These are phyloP conservation scores for Lipomyces spencermartinsiae DNA, from an alignment of 805 yeast genomes.

Conservation along the genomic window DNA sequence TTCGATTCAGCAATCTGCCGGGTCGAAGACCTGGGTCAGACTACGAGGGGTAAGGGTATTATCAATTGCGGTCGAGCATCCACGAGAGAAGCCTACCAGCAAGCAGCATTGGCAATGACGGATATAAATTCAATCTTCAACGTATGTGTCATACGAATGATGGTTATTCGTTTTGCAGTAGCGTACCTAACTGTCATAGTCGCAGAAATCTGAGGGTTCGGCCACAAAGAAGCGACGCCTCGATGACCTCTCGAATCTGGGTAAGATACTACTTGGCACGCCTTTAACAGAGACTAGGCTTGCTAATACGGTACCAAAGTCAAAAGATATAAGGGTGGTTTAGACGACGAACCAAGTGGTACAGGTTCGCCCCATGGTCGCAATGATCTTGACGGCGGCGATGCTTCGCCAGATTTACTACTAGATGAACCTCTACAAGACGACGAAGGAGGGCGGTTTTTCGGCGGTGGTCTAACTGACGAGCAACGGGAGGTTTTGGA, in stretches of 20 bases:
- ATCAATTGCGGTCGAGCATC: too few relatives aligned
- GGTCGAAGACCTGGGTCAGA: too few relatives aligned
- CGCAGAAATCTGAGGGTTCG: neutral
- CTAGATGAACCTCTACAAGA: slow-evolving; percentile 20
- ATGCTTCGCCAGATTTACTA: neutral
- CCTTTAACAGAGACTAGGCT: neutral
- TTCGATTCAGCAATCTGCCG: too few relatives aligned
- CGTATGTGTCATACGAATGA: slow-evolving; percentile 11
- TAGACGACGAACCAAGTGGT: slow-evolving; percentile 17
- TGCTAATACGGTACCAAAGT: slow-evolving; percentile 1
- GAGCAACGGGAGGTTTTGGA: slow-evolving; percentile 36
- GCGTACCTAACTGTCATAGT: neutral
- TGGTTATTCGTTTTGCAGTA: neutral
- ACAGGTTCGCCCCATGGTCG: neutral
- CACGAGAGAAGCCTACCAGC: neutral
- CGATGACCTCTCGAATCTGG: slow-evolving; percentile 21
- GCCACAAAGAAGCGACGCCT: slow-evolving; percentile 22
- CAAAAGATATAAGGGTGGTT: slow-evolving; percentile 18
- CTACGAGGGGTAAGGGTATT: too few relatives aligned
- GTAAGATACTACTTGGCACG: slow-evolving; percentile 1
- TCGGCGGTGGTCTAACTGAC: slow-evolving; percentile 38
- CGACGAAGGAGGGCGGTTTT: slow-evolving; percentile 41
- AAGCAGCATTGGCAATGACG: slow-evolving; percentile 8
- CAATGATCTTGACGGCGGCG: slow-evolving; percentile 3
- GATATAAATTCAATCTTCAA: slow-evolving; percentile 29